Evolutionary conservation across 345 rosid genomes (phyloP), one percentile per base, ranked within the genome.

Genomic region (Boechera retrofracta): DNA sequence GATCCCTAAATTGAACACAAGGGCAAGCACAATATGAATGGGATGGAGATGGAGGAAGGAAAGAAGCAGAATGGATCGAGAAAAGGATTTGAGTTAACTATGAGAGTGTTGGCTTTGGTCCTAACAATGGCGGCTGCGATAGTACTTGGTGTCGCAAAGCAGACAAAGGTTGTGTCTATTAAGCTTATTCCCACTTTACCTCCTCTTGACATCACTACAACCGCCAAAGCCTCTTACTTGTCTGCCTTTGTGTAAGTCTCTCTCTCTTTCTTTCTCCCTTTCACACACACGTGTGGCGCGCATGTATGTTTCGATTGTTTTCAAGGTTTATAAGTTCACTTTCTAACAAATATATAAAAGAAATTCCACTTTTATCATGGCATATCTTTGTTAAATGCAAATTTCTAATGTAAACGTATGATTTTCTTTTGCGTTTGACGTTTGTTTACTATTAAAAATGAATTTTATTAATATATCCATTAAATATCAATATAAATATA

Each of bases 161-260:
- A 91, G 60, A 85, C 80, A 12, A 83, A 72, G 65, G 28, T 78
- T 41, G 82, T 87, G 11, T 73, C 90, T 0, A 2, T 91, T 3
- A 64, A 80, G 72, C 1, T 91, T 55, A 8, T 84, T 28, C 79
- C 80, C 1, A 49, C 36, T 60, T 36, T 91, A 47, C 93, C 97
- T 52, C 81, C 90, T n/a, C 48, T 91, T 2, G 7, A 81, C 57
- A 57, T 89, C 69, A 67, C 93, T 44, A 83, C 77, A 12, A 41
- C 75, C 12, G 95, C 97, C 59, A 86, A 82, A 80, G 82, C 88
- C 80, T 76, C 60, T 56, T 76, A 89, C 81, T 64, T 87, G 60
- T 86, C 97, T 56, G 90, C 93, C 48, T 87, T 88, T 51, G 80
- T 80, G 96, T 91, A 83, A 81, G 93, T 8, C 53, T 48, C 76